A percentile compares a stretch with the other conserved stretches of the same genome.
Conservation (phyloP, 2,329 filamentous ascomycete species). For the Ascocoryne sarcoides region DNA sequence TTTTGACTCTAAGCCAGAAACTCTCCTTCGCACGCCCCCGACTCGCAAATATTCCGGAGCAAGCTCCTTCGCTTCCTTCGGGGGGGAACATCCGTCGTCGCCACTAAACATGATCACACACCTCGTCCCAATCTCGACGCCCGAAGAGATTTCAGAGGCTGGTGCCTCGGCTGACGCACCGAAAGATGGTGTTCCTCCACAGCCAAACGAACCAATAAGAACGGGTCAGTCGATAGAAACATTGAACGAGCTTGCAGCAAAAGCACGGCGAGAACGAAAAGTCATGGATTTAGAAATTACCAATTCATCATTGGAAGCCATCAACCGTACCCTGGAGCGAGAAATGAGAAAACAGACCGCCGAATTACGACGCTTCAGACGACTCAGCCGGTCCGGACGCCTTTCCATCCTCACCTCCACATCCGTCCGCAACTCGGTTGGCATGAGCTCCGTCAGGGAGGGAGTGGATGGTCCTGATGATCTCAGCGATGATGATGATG, state of each 20-base stretch:
- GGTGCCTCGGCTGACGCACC: neutral
- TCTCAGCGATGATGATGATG: slow-evolving; percentile 41
- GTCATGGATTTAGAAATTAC: slow-evolving; percentile 94
- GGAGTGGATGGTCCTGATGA: slow-evolving; percentile 37
- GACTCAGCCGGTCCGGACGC: slow-evolving; percentile 74
- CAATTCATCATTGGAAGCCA: slow-evolving; percentile 88
- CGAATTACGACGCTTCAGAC: slow-evolving; percentile 75
- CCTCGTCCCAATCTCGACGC: slow-evolving; percentile 15
- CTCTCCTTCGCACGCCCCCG: neutral
- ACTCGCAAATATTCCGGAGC: neutral
- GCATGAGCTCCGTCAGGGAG: slow-evolving; percentile 36
- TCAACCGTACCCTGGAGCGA: slow-evolving; percentile 86
- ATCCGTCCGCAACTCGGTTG: slow-evolving; percentile 36
- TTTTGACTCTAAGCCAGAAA: slow-evolving; percentile 13
- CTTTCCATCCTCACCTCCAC: slow-evolving; percentile 51
- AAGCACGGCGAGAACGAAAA: slow-evolving; percentile 84
- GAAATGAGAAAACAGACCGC: slow-evolving; percentile 86
- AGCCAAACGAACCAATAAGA: slow-evolving; percentile 45
- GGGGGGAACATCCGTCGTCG: slow-evolving; percentile 10
- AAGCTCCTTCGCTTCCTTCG: neutral
- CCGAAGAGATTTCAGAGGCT: slow-evolving; percentile 14
- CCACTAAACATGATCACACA: slow-evolving; percentile 15
- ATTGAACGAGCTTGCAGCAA: slow-evolving; percentile 71
- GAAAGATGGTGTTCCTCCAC: slow-evolving; percentile 3
- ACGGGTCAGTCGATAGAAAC: slow-evolving; percentile 46